Evolutionary conservation across 768 basidiomycete genomes (phyloP).

Genomic region (Russula brevipes): DNA sequence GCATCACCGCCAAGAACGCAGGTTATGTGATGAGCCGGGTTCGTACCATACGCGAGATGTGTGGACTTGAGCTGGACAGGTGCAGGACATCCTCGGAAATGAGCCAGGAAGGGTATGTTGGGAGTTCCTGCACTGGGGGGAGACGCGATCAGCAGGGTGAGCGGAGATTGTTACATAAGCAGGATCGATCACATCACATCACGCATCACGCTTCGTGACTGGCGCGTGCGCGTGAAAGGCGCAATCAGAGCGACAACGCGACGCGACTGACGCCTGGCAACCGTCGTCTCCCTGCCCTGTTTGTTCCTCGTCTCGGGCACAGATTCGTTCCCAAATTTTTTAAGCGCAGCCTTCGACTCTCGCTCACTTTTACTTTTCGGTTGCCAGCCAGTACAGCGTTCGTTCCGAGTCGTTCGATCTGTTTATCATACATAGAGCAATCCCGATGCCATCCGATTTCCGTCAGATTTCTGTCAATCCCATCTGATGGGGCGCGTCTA

Average conservation of each 20-base stretch:
- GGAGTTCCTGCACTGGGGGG: slow-evolving; percentile 77
- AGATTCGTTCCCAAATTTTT: neutral
- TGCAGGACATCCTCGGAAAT: slow-evolving; percentile 72
- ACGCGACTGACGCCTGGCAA: neutral
- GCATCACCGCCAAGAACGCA: slow-evolving; percentile 78
- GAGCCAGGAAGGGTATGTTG: slow-evolving; percentile 78
- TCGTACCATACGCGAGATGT: slow-evolving; percentile 70
- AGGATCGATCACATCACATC: neutral
- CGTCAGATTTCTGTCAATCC: neutral
- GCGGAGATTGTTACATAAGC: neutral
- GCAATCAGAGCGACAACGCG: slow-evolving; percentile 6
- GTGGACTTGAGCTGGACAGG: slow-evolving; percentile 53
- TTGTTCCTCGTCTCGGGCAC: neutral
- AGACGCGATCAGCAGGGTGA: slow-evolving; percentile 26
- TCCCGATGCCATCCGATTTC: neutral
- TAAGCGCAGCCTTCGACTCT: neutral
- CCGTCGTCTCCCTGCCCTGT: neutral
- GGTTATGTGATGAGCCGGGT: slow-evolving; percentile 81
- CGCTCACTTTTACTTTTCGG: neutral
- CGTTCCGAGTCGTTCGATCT: neutral
- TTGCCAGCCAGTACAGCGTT: neutral
- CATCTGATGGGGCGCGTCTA: neutral
- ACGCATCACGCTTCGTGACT: no score
- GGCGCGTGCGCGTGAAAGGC: neutral
- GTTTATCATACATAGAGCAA: neutral